Evolutionary conservation across 2,329 filamentous ascomycete genomes (phyloP).

Genomic region (Cercospora brassicicola): DNA sequence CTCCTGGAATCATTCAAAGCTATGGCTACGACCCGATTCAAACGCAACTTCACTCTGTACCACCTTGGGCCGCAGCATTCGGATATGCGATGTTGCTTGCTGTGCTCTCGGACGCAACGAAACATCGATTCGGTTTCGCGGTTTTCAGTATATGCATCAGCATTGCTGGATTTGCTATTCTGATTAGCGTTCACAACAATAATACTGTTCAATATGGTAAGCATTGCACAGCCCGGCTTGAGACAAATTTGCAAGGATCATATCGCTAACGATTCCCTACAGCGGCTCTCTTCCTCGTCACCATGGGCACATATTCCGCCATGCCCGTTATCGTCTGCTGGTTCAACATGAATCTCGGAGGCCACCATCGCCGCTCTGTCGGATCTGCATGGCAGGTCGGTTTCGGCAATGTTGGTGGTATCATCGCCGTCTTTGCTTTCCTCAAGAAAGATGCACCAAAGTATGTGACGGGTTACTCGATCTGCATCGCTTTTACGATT

Average conservation of each 20-base stretch:
- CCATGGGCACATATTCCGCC: slow-evolving; percentile 36
- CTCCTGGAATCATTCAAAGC: slow-evolving; percentile 46
- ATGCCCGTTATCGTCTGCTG: slow-evolving; percentile 82
- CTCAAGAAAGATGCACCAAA: slow-evolving; percentile 61
- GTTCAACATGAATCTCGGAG: slow-evolving; percentile 83
- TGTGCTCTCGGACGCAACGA: slow-evolving; percentile 66
- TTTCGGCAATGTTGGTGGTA: slow-evolving; percentile 54
- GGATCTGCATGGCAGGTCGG: slow-evolving; percentile 55
- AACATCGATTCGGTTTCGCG: slow-evolving; percentile 74
- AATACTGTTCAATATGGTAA: slow-evolving; percentile 69
- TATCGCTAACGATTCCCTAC: background rate
- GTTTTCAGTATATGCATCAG: slow-evolving; percentile 67
- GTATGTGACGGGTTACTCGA: slow-evolving; percentile 72
- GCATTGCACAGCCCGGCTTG: slow-evolving; percentile 23
- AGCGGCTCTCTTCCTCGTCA: slow-evolving; percentile 21
- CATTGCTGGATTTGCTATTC: slow-evolving; percentile 73
- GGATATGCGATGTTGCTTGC: slow-evolving; percentile 76
- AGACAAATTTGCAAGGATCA: background rate
- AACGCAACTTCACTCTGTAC: slow-evolving; percentile 57
- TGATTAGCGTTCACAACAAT: slow-evolving; percentile 70
- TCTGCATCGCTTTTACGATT: slow-evolving; percentile 72
- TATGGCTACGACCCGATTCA: slow-evolving; percentile 56
- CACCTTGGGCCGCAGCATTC: slow-evolving; percentile 71
- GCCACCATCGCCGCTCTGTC: slow-evolving; percentile 55
- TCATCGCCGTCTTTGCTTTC: slow-evolving; percentile 56